Conservation (phyloP, 768 basidiomycete genomes). For the Serpula lacrymans region DNA sequence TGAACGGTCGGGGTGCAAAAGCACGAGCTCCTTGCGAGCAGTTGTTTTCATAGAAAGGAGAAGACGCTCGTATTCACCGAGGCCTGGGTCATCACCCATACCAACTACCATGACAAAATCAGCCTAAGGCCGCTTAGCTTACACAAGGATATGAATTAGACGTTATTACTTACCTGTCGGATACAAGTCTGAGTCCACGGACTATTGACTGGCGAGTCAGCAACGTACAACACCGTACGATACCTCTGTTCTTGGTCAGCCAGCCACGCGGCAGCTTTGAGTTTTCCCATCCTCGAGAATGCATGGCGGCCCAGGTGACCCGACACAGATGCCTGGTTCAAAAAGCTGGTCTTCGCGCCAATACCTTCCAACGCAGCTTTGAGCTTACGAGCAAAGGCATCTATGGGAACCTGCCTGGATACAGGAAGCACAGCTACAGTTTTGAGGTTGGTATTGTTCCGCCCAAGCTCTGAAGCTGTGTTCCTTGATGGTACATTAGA, state of each 20-base stretch:
- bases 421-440: constrained; percentile 92
- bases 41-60: constrained; percentile 96
- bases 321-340: constrained; percentile 93
- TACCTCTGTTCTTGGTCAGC: constrained; percentile 95
- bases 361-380: constrained; percentile 86
- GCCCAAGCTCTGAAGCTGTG: constrained; percentile 56
- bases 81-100: constrained; percentile 85
- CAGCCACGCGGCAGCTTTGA: constrained; percentile 90
- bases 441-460: constrained; percentile 86
- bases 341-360: constrained; percentile 88
- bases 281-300: constrained; percentile 94
- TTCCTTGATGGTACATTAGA: constrained; percentile 49
- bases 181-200: constrained; percentile 99
- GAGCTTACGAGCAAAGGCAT: constrained; percentile 86
- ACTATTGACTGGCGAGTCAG: constrained; percentile 90
- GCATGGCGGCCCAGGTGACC: constrained; percentile 91
- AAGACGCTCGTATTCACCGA: constrained; percentile 94
- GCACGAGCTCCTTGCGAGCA: constrained; percentile 93
- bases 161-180: constrained; percentile 61
- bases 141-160: constrained; percentile 1
- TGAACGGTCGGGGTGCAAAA: constrained; percentile 88
- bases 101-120: constrained; percentile 94
- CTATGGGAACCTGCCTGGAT: constrained; percentile 83
- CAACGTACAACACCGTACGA: constrained; percentile 92
- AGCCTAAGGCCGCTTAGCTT: constrained; percentile 46